These are phyloP conservation scores for Leishmania amazonensis DNA, from an alignment of 208 protist genomes.

Conservation along the genomic window DNA sequence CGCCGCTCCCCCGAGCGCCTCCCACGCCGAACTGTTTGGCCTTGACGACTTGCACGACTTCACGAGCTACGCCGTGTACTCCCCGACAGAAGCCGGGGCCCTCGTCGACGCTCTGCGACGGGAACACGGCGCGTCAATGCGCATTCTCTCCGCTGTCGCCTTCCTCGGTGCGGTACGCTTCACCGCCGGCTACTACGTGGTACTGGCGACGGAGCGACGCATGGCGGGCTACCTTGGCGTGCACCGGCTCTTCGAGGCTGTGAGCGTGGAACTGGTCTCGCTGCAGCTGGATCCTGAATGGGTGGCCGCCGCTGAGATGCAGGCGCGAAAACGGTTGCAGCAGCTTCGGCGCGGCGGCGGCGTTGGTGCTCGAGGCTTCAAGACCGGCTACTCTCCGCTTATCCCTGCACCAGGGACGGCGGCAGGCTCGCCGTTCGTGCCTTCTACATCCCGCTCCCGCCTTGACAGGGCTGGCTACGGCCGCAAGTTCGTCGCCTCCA, in stretches of 20 bases:
- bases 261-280: slow-evolving; percentile 71
- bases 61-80: slow-evolving; percentile 30
- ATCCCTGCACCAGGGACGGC: neutral
- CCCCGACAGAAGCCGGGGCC: slow-evolving; percentile 36
- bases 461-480: neutral
- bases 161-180: slow-evolving; percentile 93
- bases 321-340: slow-evolving; percentile 2
- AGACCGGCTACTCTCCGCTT: neutral
- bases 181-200: slow-evolving; percentile 93
- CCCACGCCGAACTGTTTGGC: neutral
- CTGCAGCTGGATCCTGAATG: slow-evolving; percentile 31
- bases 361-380: neutral
- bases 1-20: neutral
- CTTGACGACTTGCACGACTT: slow-evolving; percentile 29
- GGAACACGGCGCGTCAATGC: slow-evolving; percentile 29
- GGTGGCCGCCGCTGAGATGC: slow-evolving; percentile 9
- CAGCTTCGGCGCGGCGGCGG: neutral
- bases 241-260: slow-evolving; percentile 91
- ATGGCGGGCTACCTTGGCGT: slow-evolving; percentile 85
- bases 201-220: slow-evolving; percentile 79
- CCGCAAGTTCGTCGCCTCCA: neutral
- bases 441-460: neutral
- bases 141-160: slow-evolving; percentile 32
- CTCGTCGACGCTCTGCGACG: slow-evolving; percentile 34
- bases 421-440: neutral